A percentile compares a stretch with the other conserved stretches of the same genome.
phyloP scores from a whole-genome alignment of 2,329 filamentous ascomycete species.

The Penicillium frequentans region DNA sequence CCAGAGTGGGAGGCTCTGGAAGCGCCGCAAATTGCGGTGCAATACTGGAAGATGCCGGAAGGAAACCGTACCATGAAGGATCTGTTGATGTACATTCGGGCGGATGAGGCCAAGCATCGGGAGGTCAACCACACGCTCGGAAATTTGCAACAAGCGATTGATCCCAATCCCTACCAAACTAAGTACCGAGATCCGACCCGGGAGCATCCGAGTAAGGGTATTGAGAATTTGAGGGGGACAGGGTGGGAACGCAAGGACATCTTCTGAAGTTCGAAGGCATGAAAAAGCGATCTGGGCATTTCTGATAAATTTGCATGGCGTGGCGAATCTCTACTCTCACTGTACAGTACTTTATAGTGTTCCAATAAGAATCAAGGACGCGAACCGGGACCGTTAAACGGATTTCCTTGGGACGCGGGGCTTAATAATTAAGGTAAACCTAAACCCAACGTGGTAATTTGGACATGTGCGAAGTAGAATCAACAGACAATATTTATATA shows the following conservation, averaged over 20 bases:
- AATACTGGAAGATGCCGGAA: conserved; percentile 94
- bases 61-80: conserved; percentile 79
- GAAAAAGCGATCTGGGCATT: not conserved
- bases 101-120: conserved; percentile 85
- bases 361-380: not conserved
- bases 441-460: conserved; percentile 25
- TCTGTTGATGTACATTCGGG: conserved; percentile 81
- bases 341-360: not conserved
- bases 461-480: not conserved
- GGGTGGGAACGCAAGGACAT: conserved; percentile 87
- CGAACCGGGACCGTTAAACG: not conserved
- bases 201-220: conserved; percentile 69
- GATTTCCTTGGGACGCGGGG: not conserved
- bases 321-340: not conserved
- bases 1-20: conserved; percentile 77
- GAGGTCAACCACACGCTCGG: conserved; percentile 95
- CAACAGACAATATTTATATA: not conserved
- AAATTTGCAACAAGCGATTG: conserved; percentile 79
- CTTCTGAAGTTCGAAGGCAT: conserved; percentile 44
- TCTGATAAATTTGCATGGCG: not conserved
- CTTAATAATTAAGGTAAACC: conserved; percentile 7
- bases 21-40: conserved; percentile 84
- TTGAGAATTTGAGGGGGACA: conserved; percentile 62
- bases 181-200: conserved; percentile 69
- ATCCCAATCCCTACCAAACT: conserved; percentile 90